Evolutionary conservation across 345 rosid genomes (phyloP), one percentile per base, ranked within the genome.

Genomic region (Geranium brycei): DNA sequence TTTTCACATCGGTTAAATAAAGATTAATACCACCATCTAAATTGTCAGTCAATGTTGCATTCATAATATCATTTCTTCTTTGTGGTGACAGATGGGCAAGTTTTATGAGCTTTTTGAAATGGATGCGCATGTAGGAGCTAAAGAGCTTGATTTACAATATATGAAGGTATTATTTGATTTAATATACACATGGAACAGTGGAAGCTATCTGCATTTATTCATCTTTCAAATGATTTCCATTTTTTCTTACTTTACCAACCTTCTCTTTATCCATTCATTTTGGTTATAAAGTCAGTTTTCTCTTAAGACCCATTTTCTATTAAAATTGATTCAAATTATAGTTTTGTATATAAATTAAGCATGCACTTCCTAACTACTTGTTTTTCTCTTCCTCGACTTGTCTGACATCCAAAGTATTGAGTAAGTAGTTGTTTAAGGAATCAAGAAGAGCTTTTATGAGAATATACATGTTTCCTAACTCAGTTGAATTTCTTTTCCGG

Each of bases 81-180:
- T 66, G 47, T 38, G 68, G 47, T 67, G 67, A 64, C 82, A 90
- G 99, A 93, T 93, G 99, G 99, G 99, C 51, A 93, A 93, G 66
- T 93, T 93, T 71, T 93, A 90, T 69, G 99, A 93, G 65, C 96
- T 93, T 72, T 93, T 88, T 79, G 97, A 93, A 81, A 90, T 93
- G 99, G 99, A 93, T 77, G 99, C 99, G 11, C 99, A 90, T 72
- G 73, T 88, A 32, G 99, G 97, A 68, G 89, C 88, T 59, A 90
- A 82, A 76, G 99, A 93, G 77, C 86, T 93, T 72, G 84, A 82
- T 78, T 71, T 93, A 78, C 99, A 91, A 68, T 93, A 93, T 73
- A 93, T 93, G 99, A 93, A 82, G 99, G 99, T 93, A 80, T 19
- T 61, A 23, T n/a, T 57, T 68, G 63, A 17, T 62, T 67, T 68